Evolutionary conservation across 306 rosid genomes (phyloP), one percentile per base, ranked within the genome.

Genomic region (Dryas drummondii): DNA sequence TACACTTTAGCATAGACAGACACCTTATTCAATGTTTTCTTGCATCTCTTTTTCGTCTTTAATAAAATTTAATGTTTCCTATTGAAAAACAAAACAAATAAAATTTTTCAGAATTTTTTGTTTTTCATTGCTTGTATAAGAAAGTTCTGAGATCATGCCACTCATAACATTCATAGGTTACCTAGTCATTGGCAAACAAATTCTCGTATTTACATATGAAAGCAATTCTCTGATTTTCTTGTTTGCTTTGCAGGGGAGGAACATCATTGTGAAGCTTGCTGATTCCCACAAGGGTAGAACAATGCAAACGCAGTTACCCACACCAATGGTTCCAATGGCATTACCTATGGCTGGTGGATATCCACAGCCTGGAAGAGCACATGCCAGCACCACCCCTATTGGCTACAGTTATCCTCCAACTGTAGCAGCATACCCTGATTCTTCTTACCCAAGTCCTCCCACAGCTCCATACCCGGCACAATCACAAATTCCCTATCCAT

Each of bases 241-340:
- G 19, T 59, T 60, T 77, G 42, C 69, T 81, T 81, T 81, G 79
- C 86, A 93, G 96, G 98, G 91, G 60, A 86, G 96, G 82, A 88
- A 76, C 69, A 71, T 90, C 68, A 79, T 83, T 44, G 93, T 86
- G 66, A 92, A 92, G 85, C 91, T 80, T 65, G 96, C 94, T 0
- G 94, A 88, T 87, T 76, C 91, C 37, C 83, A 90, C 90, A 90
- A 84, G 80, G 81, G 87, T 73, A 87, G 85, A 81, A 80, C 84
- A 46, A 72, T 79, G 7, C 93, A 83, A 75, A 65, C 80, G 4
- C 83, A 81, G 74, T 55, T 86, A 63, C 55, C 93, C 4, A 17
- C 84, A 26, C 79, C 89, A 65, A 61, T 76, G 58, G 78, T 74
- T 85, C 87, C 91, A 40, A 77, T 86, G 89, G 59, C 89, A 69